Evolutionary conservation across 2,329 filamentous ascomycete species (phyloP), one percentile per base, ranked within the genome.

Genomic region (Trichophyton schoenleinii): DNA sequence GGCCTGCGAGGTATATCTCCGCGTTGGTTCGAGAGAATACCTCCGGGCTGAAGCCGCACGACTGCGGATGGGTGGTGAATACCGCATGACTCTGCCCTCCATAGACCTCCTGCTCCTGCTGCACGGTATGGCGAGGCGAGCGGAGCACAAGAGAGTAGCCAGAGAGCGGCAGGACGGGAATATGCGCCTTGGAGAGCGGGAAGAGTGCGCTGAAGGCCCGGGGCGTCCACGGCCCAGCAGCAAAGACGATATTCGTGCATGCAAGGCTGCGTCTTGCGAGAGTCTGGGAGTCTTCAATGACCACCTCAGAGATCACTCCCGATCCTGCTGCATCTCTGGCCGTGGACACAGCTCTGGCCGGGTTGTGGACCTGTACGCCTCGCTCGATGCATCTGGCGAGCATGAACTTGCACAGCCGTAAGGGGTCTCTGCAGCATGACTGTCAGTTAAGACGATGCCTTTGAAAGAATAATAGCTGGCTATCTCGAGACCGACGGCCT

Each of bases 121-220:
- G 65, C 11, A 66, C 57, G 2, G 67, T 73, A 63, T 63, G 76
- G 72, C 79, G 75, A 0, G 85, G 83, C 4, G 82, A 83, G 62
- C 77, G 80, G 3, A 91, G 72, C 2, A 91, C 80, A 7, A 92
- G 73, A 18, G 86, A 89, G 72, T 91, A 85, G 0, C 88, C 89
- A 0, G 87, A 86, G 3, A 91, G 75, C 18, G 82, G 79, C 2
- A 77, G 75, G 48, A 90, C 76, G 0, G 84, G 82, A 22, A 91
- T 73, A 9, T 75, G 70, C 1, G 79, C 68, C 2, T 67, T 68
- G 0, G 85, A 79, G 0, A 71, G 67, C 0, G 83, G 83, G 68
- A 92, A 91, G 15, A 92, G 79, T 0, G 76, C 74, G 1, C 74
- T 66, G 69, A 89, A 87, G n/a, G 89, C 83, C 36, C 74, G 73